Percentiles rank a stretch among this genome's conserved stretches.
These are phyloP conservation scores for Marasmius fiardii DNA, from an alignment of 1,284 basidiomycete genomes.

Conservation along the genomic window DNA sequence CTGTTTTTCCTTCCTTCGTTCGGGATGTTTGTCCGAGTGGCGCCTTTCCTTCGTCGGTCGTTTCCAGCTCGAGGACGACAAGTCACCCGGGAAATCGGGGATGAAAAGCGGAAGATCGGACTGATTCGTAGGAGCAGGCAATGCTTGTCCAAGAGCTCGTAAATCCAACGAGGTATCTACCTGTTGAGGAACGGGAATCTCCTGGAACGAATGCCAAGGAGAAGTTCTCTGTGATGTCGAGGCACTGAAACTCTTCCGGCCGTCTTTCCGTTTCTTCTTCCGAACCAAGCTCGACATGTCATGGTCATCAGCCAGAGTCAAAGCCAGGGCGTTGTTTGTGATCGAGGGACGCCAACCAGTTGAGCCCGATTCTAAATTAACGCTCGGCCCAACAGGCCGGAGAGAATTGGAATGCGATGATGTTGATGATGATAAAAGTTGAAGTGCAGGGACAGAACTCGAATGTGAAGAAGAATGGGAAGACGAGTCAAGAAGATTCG, in stretches of 20 bases:
- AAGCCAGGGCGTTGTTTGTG: background rate
- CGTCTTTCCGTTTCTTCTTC: background rate
- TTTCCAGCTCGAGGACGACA: background rate
- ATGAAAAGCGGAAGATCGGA: background rate
- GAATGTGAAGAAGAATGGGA: too few species aligned
- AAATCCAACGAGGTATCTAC: background rate
- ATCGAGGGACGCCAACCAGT: background rate
- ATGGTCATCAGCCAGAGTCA: background rate
- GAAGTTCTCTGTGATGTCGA: too few species aligned
- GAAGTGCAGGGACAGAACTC: too few species aligned
- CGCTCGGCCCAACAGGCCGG: background rate
- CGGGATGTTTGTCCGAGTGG: background rate
- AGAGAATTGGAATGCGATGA: background rate
- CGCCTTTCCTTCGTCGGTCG: background rate
- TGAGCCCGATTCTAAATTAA: background rate
- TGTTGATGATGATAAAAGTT: too few species aligned
- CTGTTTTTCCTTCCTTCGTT: background rate
- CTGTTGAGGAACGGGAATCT: too few species aligned
- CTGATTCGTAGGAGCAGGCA: background rate
- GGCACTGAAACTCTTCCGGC: background rate
- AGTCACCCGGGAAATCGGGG: background rate
- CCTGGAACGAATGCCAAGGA: too few species aligned
- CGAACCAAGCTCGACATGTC: background rate
- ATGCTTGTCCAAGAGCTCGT: background rate
- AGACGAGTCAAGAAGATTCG: too few species aligned